Percentiles rank a stretch among this genome's conserved stretches.
Evolutionary conservation across 2,329 filamentous ascomycete species (phyloP).

Genomic region (Phialocephala subalpina): DNA sequence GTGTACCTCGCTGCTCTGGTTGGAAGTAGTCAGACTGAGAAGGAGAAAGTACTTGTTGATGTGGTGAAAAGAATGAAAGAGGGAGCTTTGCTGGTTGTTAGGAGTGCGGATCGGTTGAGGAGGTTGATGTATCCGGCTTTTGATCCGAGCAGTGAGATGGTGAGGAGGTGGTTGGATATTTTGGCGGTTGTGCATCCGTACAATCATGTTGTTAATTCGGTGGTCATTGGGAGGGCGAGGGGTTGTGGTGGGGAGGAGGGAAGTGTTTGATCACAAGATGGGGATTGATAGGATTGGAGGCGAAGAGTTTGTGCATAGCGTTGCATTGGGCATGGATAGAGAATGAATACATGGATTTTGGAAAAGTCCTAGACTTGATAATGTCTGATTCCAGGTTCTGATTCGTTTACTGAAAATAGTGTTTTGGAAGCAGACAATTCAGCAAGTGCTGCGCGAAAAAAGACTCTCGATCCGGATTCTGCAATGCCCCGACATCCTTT

Average conservation of each 20-base stretch:
- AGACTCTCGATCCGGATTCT: too few species aligned
- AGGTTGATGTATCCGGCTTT: conserved; percentile 57
- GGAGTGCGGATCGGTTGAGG: conserved; percentile 54
- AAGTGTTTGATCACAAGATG: not conserved
- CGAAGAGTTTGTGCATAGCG: conserved; percentile 4
- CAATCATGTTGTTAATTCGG: conserved; percentile 57
- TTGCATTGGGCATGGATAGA: not conserved
- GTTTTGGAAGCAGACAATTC: too few species aligned
- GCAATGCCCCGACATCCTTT: too few species aligned
- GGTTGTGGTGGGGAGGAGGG: not conserved
- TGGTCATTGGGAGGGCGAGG: conserved; percentile 48
- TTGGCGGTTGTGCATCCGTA: conserved; percentile 56
- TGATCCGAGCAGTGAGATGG: conserved; percentile 46
- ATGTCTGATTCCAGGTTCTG: too few species aligned
- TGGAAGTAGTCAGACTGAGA: conserved; percentile 50
- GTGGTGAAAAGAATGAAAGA: conserved; percentile 49
- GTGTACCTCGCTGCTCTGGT: conserved; percentile 60
- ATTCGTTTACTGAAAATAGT: too few species aligned
- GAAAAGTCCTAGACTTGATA: too few species aligned
- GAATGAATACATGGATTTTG: not conserved
- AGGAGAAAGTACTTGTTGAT: conserved; percentile 49
- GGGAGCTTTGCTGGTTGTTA: conserved; percentile 53
- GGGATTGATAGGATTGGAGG: not conserved
- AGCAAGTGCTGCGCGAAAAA: too few species aligned
- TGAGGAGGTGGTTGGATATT: conserved; percentile 48